phyloP scores from a whole-genome alignment of 257 asterid genomes.

The Cynanchum wilfordii region DNA sequence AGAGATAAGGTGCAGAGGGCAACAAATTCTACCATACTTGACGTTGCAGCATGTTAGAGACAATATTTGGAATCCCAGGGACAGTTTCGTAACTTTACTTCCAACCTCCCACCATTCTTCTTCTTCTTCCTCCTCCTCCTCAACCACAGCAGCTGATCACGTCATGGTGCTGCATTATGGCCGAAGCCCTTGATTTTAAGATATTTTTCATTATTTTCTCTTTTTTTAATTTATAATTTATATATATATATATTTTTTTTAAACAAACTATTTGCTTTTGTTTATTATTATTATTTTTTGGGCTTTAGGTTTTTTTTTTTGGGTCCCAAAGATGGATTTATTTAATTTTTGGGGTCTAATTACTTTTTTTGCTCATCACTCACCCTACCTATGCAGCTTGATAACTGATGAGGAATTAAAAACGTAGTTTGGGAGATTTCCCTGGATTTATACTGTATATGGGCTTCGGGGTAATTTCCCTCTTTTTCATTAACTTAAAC shows the following conservation, averaged over 20 bases:
- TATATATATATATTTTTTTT: too few species aligned
- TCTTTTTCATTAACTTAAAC: background rate
- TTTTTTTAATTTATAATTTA: background rate
- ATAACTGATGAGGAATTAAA: conserved; percentile 2
- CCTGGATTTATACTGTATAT: background rate
- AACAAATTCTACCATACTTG: conserved; percentile 48
- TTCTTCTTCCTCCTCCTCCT: background rate
- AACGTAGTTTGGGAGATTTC: conserved; percentile 1
- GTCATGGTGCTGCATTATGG: conserved; percentile 32
- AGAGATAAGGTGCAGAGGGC: conserved; percentile 85
- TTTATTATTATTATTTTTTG: too few species aligned
- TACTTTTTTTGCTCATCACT: background rate
- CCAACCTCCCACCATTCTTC: background rate
- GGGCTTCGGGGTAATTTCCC: background rate
- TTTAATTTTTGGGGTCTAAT: background rate
- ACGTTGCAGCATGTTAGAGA: conserved; percentile 90
- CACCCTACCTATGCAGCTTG: background rate
- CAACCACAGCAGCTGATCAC: conserved; percentile 19
- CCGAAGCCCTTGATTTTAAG: conserved; percentile 19
- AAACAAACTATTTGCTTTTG: background rate
- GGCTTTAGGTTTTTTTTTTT: too few species aligned
- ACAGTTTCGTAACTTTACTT: conserved; percentile 23
- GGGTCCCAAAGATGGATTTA: background rate
- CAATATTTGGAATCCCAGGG: conserved; percentile 47
- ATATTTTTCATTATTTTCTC: background rate